Evolutionary conservation across 108 stramenopile species (phyloP).

Genomic region (Pseudonitzschia pungens): DNA sequence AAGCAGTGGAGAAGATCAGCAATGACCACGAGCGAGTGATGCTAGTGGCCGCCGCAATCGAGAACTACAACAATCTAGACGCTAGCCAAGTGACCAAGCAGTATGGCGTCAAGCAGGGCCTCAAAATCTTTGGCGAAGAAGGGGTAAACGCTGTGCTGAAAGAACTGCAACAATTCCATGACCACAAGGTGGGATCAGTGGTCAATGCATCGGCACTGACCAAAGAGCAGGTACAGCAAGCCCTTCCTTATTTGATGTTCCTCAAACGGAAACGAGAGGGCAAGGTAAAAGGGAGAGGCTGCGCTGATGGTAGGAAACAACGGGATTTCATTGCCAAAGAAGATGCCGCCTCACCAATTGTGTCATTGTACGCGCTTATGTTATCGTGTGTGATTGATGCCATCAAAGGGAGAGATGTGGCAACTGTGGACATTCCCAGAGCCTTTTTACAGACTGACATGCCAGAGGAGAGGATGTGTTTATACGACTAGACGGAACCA

Average conservation of each 20-base stretch:
- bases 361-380: background rate
- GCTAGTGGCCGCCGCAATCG: background rate
- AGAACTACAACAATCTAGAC: background rate
- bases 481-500: background rate
- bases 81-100: background rate
- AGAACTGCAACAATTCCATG: background rate
- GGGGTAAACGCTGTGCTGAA: background rate
- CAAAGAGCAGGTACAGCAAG: background rate
- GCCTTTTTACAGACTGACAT: background rate
- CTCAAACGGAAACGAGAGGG: background rate
- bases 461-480: background rate
- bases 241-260: background rate
- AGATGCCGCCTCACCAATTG: background rate
- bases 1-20: background rate
- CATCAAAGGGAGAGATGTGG: background rate
- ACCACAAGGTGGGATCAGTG: background rate
- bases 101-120: background rate
- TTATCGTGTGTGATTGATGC: background rate
- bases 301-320: background rate
- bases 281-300: background rate
- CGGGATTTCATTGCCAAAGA: background rate
- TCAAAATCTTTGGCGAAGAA: background rate
- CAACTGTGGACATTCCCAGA: background rate
- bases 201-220: background rate
- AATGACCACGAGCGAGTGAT: background rate